Evolutionary conservation across 495 filamentous ascomycete species (phyloP).

Genomic region (Tuber calosporum): DNA sequence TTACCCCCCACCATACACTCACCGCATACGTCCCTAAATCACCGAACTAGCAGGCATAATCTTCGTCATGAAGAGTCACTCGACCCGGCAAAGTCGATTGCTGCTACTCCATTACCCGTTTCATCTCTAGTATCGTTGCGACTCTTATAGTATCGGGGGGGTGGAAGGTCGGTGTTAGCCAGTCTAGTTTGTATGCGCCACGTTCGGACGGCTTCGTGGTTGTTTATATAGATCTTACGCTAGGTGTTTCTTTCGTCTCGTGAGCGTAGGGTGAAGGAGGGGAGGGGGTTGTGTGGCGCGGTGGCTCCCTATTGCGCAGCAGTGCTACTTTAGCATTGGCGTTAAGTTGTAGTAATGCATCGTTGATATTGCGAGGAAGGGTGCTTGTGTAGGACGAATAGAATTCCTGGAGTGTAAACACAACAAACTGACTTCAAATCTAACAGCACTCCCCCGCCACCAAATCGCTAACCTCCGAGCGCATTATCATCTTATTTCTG

Average conservation of each 20-base stretch:
- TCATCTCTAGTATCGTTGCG: background rate
- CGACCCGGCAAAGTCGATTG: background rate
- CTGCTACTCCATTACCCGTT: background rate
- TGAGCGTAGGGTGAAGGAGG: background rate
- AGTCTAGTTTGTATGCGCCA: background rate
- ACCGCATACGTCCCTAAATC: too few species aligned
- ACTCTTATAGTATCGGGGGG: background rate
- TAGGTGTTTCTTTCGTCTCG: background rate
- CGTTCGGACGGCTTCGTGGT: background rate
- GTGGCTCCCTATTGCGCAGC: background rate
- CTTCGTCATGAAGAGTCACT: background rate
- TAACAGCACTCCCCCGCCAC: background rate
- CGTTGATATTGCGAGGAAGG: background rate
- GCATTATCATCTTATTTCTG: background rate
- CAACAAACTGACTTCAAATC: background rate
- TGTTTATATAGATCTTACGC: background rate
- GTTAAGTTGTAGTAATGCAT: background rate
- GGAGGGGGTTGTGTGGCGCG: background rate
- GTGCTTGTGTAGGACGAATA: background rate
- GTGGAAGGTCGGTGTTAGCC: background rate
- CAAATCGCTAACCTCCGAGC: background rate
- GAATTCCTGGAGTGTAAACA: background rate
- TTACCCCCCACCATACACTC: too few species aligned
- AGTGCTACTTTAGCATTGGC: background rate
- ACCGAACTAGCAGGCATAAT: too few species aligned